Conservation (phyloP, 2,329 filamentous ascomycete species). For the Fusarium metavorans region DNA sequence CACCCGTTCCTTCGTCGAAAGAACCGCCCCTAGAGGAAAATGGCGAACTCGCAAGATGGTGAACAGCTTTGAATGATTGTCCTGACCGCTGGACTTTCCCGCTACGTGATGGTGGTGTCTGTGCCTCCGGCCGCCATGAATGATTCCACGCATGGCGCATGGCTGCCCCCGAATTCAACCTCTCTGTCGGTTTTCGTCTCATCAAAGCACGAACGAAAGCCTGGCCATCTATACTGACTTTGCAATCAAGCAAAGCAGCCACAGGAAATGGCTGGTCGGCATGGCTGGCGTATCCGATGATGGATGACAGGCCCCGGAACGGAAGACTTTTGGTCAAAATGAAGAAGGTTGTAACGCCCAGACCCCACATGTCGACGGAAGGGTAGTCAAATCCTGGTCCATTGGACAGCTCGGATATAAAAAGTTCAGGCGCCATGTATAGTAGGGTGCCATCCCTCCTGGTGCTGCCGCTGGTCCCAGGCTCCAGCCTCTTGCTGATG, state of each 20-base stretch:
- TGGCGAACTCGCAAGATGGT: neutral
- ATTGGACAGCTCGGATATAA: neutral
- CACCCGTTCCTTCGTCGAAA: neutral
- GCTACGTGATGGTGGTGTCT: neutral
- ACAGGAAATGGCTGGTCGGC: fast-evolving
- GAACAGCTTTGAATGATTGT: neutral
- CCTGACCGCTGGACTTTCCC: neutral
- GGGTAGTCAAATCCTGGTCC: neutral
- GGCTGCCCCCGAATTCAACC: neutral
- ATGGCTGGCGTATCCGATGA: neutral
- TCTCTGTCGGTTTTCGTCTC: neutral
- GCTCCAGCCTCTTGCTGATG: neutral
- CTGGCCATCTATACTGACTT: fast-evolving
- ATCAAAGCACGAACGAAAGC: neutral
- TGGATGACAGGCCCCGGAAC: neutral
- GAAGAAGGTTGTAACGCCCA: neutral
- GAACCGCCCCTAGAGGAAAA: neutral
- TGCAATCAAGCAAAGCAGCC: neutral
- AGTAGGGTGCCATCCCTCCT: neutral
- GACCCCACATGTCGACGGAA: neutral
- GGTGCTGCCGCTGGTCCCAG: neutral
- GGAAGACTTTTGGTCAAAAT: neutral
- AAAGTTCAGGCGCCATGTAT: neutral
- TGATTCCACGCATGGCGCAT: neutral
- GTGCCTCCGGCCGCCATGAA: neutral